Evolutionary conservation across 257 asterid species (phyloP), one percentile per base, ranked within the genome.

Genomic region (Eustoma russellianum): DNA sequence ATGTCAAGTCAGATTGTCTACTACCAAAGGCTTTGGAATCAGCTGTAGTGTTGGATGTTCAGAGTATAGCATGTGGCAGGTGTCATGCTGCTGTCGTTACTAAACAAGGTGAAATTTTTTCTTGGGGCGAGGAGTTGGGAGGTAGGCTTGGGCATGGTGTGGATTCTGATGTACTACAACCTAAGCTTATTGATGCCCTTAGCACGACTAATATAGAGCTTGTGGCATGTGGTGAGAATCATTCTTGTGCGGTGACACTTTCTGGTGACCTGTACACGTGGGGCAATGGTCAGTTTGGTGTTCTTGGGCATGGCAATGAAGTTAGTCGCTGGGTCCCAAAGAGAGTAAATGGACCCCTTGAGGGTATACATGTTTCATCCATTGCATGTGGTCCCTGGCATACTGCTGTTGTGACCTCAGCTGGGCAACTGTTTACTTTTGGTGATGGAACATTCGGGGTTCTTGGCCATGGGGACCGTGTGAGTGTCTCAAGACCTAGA

Each of bases 101-200:
- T 41, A 88, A 88, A 67, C 95, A 88, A 67, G 97, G 97, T 30
- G 97, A 85, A 73, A 77, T 82, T 55, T 88, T 82, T 60, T 85
- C 95, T 17, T 88, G 97, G 97, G 97, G 97, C 54, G 94, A 88
- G 64, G 97, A 88, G 72, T 80, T 74, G 33, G 85, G 87, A 56
- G 97, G 97, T 61, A 88, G 97, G 74, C 93, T 88, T 55, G 97
- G 97, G 63, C 97, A 88, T 70, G 97, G 97, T 66, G 90, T 88
- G 46, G 95, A 88, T 68, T 77, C 91, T 33, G 94, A 85, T 75
- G 87, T 85, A 61, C 58, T 79, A 65, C 88, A 82, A 28, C 97
- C 97, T 15, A 88, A 85, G 74, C 86, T 85, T 60, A 75, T 88
- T 16, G 97, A 88, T 67, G 72, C 87, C 44, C 91, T 88, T 53